A percentile compares a stretch with the other conserved stretches of the same genome.
These are phyloP conservation scores for Quercus aquifolioides DNA, from an alignment of 306 rosid species.

Conservation along the genomic window DNA sequence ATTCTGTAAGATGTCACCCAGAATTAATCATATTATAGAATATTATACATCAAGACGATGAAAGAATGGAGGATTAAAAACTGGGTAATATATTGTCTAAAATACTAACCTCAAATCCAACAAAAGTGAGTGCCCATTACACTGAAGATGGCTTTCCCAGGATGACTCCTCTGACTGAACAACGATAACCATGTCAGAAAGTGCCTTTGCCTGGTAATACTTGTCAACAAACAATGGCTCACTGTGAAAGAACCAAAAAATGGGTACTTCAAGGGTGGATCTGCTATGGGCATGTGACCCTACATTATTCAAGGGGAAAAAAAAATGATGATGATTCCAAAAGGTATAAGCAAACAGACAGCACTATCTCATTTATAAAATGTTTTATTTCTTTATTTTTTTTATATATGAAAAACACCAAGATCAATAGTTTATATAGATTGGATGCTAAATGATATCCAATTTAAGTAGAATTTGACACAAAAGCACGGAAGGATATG, in stretches of 20 bases:
- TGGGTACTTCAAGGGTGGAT: constrained; percentile 88
- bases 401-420: too few species aligned
- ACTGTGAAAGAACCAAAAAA: constrained; percentile 86
- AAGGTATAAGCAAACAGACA: constrained; percentile 13
- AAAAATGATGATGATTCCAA: constrained; percentile 14
- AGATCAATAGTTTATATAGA: too few species aligned
- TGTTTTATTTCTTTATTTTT: too few species aligned
- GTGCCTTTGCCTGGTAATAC: constrained; percentile 87
- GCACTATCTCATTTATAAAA: background rate
- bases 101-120: constrained; percentile 72
- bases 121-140: constrained; percentile 84
- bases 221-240: constrained; percentile 92
- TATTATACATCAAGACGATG: background rate
- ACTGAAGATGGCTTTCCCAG: constrained; percentile 96
- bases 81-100: background rate
- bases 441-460: too few species aligned
- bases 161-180: constrained; percentile 86
- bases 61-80: background rate
- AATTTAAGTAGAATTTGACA: too few species aligned
- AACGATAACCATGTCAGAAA: constrained; percentile 90
- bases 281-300: constrained; percentile 80
- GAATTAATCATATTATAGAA: background rate
- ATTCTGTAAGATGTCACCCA: background rate
- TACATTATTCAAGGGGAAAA: constrained; percentile 32
- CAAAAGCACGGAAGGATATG: too few species aligned